Conservation (phyloP, 2,329 filamentous ascomycete genomes). For the Trichophyton rubrum region DNA sequence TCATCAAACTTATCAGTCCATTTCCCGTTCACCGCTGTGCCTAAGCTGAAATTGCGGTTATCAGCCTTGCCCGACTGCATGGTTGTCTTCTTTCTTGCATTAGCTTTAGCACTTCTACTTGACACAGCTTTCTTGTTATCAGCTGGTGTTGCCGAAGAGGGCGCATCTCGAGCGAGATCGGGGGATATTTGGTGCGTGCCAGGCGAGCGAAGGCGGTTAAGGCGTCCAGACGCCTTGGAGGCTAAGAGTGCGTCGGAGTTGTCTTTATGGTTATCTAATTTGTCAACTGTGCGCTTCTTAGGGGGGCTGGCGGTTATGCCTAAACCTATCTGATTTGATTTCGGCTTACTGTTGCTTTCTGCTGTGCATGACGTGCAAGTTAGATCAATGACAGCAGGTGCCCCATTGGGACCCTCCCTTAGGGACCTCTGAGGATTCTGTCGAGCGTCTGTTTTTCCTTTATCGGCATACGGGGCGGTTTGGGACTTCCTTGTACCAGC, state of each 20-base stretch:
- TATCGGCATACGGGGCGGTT: not conserved
- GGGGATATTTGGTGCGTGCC: not conserved
- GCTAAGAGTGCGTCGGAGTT: not conserved
- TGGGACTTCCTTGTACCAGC: not conserved
- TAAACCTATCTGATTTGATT: conserved; percentile 14
- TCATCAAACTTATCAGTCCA: not conserved
- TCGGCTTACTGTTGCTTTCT: not conserved
- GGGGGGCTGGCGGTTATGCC: conserved; percentile 21
- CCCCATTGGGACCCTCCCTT: not conserved
- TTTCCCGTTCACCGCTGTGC: not conserved
- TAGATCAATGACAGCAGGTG: not conserved
- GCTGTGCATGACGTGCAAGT: not conserved
- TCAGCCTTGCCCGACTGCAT: too few species aligned
- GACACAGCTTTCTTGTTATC: not conserved
- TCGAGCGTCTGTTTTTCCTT: not conserved
- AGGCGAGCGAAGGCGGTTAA: not conserved
- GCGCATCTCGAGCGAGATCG: not conserved
- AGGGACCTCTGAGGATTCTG: not conserved
- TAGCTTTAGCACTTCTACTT: not conserved
- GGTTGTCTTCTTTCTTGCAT: not conserved
- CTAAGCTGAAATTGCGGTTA: not conserved
- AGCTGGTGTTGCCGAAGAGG: not conserved
- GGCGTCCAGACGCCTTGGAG: not conserved
- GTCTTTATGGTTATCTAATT: not conserved
- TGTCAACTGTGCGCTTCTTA: conserved; percentile 5